Evolutionary conservation across 2,329 filamentous ascomycete genomes (phyloP), one percentile per base, ranked within the genome.

Genomic region (Fusarium nanum): DNA sequence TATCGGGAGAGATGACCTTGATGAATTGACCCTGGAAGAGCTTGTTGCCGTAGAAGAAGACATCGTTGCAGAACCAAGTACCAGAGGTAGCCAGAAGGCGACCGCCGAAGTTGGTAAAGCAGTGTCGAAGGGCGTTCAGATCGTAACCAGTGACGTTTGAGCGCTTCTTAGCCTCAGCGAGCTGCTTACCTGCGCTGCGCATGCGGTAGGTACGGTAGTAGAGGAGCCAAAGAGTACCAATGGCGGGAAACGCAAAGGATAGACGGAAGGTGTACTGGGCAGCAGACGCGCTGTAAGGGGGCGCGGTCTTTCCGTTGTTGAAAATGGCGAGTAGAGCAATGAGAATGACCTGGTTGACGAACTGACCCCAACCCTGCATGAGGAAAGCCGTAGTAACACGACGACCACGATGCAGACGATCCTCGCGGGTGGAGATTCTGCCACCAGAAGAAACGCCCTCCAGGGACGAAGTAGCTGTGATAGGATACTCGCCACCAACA

Each of bases 31-130:
- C 88, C 83, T 97, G 94, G 88, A 98, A 98, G 56, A 98, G 91
- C 87, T 97, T 98, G 91, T 97, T 98, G 75, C 95, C 95, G 84
- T 98, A 98, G 86, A 98, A 98, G 87, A 98, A 98, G 72, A 98
- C 92, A 77, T 98, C 95, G 81, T 98, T 98, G 83, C 91, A 93
- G 82, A 95, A 98, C 95, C 95, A 98, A 37, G 90, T 88, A 60
- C 92, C 92, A 13, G 94, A 90, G 22, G 95, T 98, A 52, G 95
- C 95, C 22, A 97, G 77, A 25, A 98, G 83, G 73, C 95, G 93
- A 55, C 92, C 91, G 49, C 94, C 93, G 73, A 98, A 98, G 83
- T 97, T 89, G 60, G 83, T 87, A 81, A 94, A 89, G 47, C 93
- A 95, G 76, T 93, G 84, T 73, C 87, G 88, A 56, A 98, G 86